A percentile compares a stretch with the other conserved stretches of the same genome.
Conservation (phyloP, 2,329 filamentous ascomycete species). For the Davidsoniella australis region DNA sequence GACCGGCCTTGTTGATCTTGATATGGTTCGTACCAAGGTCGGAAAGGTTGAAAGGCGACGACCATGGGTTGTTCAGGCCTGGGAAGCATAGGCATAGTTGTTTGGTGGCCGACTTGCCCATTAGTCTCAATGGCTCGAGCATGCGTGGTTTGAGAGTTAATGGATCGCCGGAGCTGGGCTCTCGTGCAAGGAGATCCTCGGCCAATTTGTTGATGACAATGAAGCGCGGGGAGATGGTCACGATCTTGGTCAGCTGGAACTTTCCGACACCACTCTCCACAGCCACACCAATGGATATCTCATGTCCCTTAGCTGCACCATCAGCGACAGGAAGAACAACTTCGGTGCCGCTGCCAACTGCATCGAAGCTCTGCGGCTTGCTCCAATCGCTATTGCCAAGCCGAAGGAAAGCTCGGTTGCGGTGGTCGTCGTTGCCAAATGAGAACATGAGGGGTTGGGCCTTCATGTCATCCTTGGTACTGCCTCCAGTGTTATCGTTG, state of each 20-base stretch:
- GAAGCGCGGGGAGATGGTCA: slow-evolving; percentile 82
- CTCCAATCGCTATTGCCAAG: slow-evolving; percentile 89
- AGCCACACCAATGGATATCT: slow-evolving; percentile 82
- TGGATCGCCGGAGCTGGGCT: slow-evolving; percentile 78
- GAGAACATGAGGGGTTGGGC: slow-evolving; percentile 93
- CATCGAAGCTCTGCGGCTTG: slow-evolving; percentile 94
- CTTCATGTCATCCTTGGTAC: slow-evolving; percentile 9
- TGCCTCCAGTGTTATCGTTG: too few species aligned
- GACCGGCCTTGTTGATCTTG: slow-evolving; percentile 79
- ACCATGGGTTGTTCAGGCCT: slow-evolving; percentile 93
- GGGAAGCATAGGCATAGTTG: slow-evolving; percentile 87
- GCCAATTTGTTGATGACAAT: slow-evolving; percentile 84
- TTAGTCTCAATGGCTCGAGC: slow-evolving; percentile 72
- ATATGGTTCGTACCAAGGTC: slow-evolving; percentile 85
- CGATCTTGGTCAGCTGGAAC: slow-evolving; percentile 92
- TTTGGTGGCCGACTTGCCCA: slow-evolving; percentile 68
- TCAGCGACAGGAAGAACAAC: slow-evolving; percentile 55
- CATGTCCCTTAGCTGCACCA: slow-evolving; percentile 33
- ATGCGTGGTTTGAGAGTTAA: slow-evolving; percentile 63
- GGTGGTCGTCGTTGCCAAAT: slow-evolving; percentile 71
- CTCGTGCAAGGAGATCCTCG: slow-evolving; percentile 77
- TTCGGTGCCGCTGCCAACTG: slow-evolving; percentile 83
- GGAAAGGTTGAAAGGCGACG: slow-evolving; percentile 91
- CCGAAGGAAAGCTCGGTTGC: slow-evolving; percentile 76
- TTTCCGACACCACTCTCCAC: slow-evolving; percentile 87